A percentile compares a stretch with the other conserved stretches of the same genome.
Conservation (phyloP, 306 rosid genomes). For the Ormosia emarginata region DNA sequence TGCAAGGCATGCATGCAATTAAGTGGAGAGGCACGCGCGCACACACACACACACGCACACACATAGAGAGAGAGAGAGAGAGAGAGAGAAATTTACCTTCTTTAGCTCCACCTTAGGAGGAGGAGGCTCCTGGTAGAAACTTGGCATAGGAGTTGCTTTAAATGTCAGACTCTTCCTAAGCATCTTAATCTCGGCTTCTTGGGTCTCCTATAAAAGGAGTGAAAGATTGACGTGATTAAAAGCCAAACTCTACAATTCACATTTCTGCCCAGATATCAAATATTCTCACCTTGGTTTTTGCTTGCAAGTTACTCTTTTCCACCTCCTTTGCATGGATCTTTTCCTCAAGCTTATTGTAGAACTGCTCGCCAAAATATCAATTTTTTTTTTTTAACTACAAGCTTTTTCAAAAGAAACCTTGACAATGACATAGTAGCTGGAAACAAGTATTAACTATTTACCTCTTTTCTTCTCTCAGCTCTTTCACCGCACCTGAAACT, state of each 20-base stretch:
- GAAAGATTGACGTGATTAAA: constrained; percentile 1
- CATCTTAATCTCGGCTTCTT: constrained; percentile 67
- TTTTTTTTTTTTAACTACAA: background rate
- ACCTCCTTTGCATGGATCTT: constrained; percentile 88
- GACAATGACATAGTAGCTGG: background rate
- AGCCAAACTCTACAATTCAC: background rate
- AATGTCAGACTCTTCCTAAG: constrained; percentile 66
- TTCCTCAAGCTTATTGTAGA: constrained; percentile 88
- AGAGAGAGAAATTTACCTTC: constrained; percentile 41
- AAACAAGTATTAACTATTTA: constrained; percentile 34
- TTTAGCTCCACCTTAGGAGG: constrained; percentile 68
- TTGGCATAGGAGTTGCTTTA: constrained; percentile 79
- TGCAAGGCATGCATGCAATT: background rate
- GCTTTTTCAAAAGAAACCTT: constrained; percentile 13
- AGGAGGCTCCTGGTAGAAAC: constrained; percentile 71
- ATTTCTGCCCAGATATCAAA: constrained; percentile 13
- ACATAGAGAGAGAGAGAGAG: constrained; percentile 6
- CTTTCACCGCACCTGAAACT: constrained; percentile 90
- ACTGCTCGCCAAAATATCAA: constrained; percentile 50
- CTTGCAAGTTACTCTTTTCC: constrained; percentile 83
- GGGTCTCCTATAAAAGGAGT: constrained; percentile 63
- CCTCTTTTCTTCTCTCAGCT: constrained; percentile 97
- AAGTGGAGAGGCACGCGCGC: background rate
- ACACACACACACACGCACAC: no score
- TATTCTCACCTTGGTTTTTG: constrained; percentile 69